These are phyloP conservation scores for Cordyceps tenuipes DNA, from an alignment of 2,329 filamentous ascomycete genomes.

Conservation along the genomic window DNA sequence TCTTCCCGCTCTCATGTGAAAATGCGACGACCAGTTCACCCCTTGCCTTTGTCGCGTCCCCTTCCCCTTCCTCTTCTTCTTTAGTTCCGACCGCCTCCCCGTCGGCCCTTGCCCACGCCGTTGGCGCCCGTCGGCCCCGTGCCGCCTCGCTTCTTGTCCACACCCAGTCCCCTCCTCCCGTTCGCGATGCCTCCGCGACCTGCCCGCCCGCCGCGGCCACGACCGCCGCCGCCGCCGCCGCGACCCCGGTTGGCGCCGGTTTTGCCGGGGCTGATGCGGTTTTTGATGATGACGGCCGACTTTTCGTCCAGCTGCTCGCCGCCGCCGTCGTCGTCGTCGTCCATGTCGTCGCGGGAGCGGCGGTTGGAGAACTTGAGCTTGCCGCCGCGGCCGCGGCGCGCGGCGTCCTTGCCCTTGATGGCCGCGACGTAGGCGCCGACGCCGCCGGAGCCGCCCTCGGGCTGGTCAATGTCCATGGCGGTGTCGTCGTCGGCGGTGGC, in stretches of 20 bases:
- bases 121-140: constrained; percentile 26
- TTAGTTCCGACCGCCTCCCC: constrained; percentile 20
- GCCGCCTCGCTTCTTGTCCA: constrained; percentile 41
- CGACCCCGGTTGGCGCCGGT: constrained; percentile 19
- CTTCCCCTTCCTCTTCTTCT: background rate
- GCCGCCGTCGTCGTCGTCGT: constrained; percentile 38
- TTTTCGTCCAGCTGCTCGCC: constrained; percentile 34
- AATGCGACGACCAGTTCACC: background rate
- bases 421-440: constrained; percentile 62
- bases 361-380: constrained; percentile 66
- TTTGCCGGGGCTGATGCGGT: constrained; percentile 33
- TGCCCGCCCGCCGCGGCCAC: constrained; percentile 24
- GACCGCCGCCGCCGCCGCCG: constrained; percentile 20
- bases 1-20: background rate
- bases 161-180: constrained; percentile 42
- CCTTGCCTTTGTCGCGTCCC: no score
- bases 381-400: constrained; percentile 55
- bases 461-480: constrained; percentile 57
- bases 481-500: constrained; percentile 36
- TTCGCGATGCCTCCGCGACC: constrained; percentile 30
- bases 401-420: constrained; percentile 58
- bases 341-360: constrained; percentile 35
- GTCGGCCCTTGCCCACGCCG: constrained; percentile 33
- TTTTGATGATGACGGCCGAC: constrained; percentile 45
- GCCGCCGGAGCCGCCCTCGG: constrained; percentile 49